Conservation (phyloP, 768 basidiomycete species). For the Xerocomus brunneocitrinus region DNA sequence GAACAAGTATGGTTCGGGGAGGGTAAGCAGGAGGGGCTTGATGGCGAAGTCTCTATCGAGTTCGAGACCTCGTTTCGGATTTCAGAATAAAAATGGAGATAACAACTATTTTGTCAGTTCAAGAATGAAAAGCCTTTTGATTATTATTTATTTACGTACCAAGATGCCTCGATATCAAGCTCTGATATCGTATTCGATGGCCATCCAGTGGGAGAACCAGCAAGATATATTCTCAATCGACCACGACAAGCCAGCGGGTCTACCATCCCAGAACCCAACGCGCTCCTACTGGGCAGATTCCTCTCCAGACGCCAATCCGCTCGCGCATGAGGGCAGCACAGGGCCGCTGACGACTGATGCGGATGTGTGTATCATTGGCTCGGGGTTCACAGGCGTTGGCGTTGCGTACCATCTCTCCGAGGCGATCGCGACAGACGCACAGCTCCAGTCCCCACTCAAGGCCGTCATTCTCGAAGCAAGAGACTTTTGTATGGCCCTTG, state of each 20-base stretch:
- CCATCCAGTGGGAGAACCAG: neutral
- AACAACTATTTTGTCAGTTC: too few relatives aligned
- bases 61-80: too few relatives aligned
- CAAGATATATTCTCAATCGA: conserved; percentile 4
- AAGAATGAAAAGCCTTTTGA: too few relatives aligned
- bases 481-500: conserved; percentile 58
- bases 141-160: too few relatives aligned
- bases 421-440: conserved; percentile 4
- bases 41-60: too few relatives aligned
- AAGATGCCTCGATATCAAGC: too few relatives aligned
- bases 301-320: conserved; percentile 54
- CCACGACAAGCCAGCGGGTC: conserved; percentile 17
- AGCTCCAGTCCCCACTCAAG: conserved; percentile 31
- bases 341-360: conserved; percentile 54
- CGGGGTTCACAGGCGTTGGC: conserved; percentile 74
- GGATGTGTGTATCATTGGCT: conserved; percentile 76
- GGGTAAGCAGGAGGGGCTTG: too few relatives aligned
- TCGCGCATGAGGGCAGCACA: conserved; percentile 61
- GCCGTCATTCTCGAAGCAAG: conserved; percentile 77
- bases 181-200: too few relatives aligned
- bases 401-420: conserved; percentile 68
- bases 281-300: conserved; percentile 69
- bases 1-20: too few relatives aligned
- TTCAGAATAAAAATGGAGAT: too few relatives aligned
- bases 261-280: conserved; percentile 62